Percentiles rank a stretch among this genome's conserved stretches.
Conservation (phyloP, 768 basidiomycete species). For the Mycena haematopus region DNA sequence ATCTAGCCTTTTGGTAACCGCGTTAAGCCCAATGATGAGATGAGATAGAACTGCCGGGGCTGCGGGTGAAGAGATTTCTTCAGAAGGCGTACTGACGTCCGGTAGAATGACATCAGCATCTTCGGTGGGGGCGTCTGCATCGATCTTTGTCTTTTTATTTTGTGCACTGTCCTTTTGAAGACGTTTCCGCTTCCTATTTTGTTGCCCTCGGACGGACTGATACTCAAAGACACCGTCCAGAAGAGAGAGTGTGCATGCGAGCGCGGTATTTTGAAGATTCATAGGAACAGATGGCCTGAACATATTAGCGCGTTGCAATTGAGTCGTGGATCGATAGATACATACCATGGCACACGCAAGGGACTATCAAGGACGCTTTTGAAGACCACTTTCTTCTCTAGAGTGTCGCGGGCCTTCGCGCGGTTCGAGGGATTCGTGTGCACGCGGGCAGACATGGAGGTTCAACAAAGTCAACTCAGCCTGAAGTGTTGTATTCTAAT, state of each 20-base stretch:
- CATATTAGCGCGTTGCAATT: slow-evolving; percentile 16
- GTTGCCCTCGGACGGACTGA: slow-evolving; percentile 41
- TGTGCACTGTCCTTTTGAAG: slow-evolving; percentile 22
- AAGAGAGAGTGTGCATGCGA: slow-evolving; percentile 56
- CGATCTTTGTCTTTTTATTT: slow-evolving; percentile 35
- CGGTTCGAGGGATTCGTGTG: slow-evolving; percentile 71
- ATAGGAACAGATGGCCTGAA: slow-evolving; percentile 67
- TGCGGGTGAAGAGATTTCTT: slow-evolving; percentile 10
- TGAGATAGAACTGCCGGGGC: slow-evolving; percentile 53
- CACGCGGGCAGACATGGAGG: slow-evolving; percentile 53
- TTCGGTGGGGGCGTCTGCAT: slow-evolving; percentile 1
- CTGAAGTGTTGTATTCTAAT: neutral
- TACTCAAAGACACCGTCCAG: slow-evolving; percentile 58
- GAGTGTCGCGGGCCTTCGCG: slow-evolving; percentile 49
- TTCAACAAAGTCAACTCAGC: slow-evolving; percentile 31
- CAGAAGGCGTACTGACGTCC: neutral
- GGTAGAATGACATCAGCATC: neutral
- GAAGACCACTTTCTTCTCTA: slow-evolving; percentile 69
- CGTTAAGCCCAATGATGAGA: slow-evolving; percentile 75
- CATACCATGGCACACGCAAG: slow-evolving; percentile 72
- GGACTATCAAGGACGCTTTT: slow-evolving; percentile 78
- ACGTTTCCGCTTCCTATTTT: slow-evolving; percentile 49
- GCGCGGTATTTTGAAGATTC: slow-evolving; percentile 65
- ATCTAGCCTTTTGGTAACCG: slow-evolving; percentile 79
- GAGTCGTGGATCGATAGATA: slow-evolving; percentile 19